Conservation (phyloP, 2,329 filamentous ascomycete species). For the Apiospora hydei region DNA sequence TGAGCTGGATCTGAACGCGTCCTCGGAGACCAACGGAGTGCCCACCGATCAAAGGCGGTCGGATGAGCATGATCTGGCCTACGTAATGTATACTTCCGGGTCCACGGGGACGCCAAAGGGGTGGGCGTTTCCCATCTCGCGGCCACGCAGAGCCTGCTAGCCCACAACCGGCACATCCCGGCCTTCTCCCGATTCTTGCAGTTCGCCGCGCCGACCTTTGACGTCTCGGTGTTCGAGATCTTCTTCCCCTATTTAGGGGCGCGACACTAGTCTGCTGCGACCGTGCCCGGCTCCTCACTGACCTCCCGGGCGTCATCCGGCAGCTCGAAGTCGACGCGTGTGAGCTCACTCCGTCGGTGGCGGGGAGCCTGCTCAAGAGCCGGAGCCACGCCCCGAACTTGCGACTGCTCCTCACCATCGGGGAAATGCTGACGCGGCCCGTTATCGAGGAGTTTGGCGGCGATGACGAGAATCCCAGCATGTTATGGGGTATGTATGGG, state of each 20-base stretch:
- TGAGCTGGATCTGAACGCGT: background rate
- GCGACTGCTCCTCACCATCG: conserved; percentile 81
- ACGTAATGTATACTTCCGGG: conserved; percentile 93
- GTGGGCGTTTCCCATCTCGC: conserved; percentile 83
- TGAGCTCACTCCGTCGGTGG: conserved; percentile 89
- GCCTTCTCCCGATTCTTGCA: conserved; percentile 82
- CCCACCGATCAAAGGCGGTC: background rate
- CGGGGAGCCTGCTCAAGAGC: conserved; percentile 75
- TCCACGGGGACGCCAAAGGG: conserved; percentile 88
- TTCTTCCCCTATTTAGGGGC: conserved; percentile 83
- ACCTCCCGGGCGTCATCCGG: conserved; percentile 73
- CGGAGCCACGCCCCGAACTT: conserved; percentile 72
- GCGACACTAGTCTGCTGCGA: conserved; percentile 76
- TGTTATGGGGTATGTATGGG: conserved; percentile 93
- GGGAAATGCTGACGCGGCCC: conserved; percentile 85
- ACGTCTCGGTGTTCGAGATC: conserved; percentile 94
- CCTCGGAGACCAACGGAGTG: background rate
- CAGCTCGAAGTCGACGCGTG: conserved; percentile 78
- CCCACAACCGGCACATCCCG: conserved; percentile 81
- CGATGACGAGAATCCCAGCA: conserved; percentile 56
- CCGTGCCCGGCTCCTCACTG: conserved; percentile 73
- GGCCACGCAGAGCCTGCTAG: conserved; percentile 81
- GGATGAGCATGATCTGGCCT: conserved; percentile 65
- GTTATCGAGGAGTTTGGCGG: conserved; percentile 84
- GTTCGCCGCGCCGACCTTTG: conserved; percentile 91